phyloP scores from a whole-genome alignment of 2,329 filamentous ascomycete genomes.

The Hirsutella minnesotensis region DNA sequence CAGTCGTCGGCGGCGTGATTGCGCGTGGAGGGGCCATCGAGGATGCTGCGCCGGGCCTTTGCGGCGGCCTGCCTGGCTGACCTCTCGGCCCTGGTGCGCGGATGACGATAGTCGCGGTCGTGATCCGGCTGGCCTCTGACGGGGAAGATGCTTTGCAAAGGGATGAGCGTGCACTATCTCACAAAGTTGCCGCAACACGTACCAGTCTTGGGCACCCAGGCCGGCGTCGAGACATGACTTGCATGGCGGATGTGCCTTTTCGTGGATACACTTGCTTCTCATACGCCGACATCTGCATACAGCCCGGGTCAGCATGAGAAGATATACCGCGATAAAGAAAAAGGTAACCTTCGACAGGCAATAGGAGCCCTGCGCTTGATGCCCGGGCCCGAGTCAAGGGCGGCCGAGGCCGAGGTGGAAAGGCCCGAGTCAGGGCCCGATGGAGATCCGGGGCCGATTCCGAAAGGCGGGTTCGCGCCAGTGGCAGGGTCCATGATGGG shows the following conservation, averaged over 20 bases:
- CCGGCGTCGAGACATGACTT: conserved; percentile 38
- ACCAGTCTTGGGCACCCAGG: conserved; percentile 38
- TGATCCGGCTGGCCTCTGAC: conserved; percentile 39
- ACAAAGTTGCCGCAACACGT: conserved; percentile 4
- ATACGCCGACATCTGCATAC: conserved; percentile 44
- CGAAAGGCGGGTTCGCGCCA: too few species aligned
- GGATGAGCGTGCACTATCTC: conserved; percentile 5
- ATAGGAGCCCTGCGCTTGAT: not conserved
- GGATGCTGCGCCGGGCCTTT: conserved; percentile 22
- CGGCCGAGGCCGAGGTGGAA: too few species aligned
- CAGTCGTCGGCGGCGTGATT: conserved; percentile 26
- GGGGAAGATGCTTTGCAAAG: conserved; percentile 32
- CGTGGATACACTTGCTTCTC: conserved; percentile 43
- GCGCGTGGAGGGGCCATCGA: conserved; percentile 15
- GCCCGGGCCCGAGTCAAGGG: not conserved
- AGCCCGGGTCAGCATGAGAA: not conserved
- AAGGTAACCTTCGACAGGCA: not conserved
- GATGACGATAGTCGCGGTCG: conserved; percentile 45
- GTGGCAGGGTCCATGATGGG: too few species aligned
- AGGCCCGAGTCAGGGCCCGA: too few species aligned
- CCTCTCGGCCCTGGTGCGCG: conserved; percentile 37
- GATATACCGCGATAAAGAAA: not conserved
- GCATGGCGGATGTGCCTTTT: conserved; percentile 35
- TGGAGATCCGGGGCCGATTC: too few species aligned
- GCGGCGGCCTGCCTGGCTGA: conserved; percentile 25